A percentile compares a stretch with the other conserved stretches of the same genome.
Evolutionary conservation across 371 early-diverging fungal genomes (phyloP).

Genomic region (Coemansia sp.): DNA sequence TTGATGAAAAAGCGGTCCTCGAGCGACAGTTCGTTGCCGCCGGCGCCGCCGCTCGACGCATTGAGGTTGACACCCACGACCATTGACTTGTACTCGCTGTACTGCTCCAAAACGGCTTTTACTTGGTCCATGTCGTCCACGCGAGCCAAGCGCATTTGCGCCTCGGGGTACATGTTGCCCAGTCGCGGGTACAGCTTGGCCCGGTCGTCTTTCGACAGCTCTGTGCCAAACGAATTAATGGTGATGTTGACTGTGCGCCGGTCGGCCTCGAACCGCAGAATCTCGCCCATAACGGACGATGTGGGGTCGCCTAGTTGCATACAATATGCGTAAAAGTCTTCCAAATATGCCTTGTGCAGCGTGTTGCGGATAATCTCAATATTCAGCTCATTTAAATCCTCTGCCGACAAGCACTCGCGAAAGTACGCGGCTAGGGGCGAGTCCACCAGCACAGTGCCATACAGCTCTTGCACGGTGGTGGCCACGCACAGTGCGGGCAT

Average conservation of each 20-base stretch:
- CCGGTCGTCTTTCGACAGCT: slow-evolving; percentile 94
- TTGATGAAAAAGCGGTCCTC: slow-evolving; percentile 95
- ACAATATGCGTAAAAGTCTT: slow-evolving; percentile 94
- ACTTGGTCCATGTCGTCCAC: slow-evolving; percentile 96
- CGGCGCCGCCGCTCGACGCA: slow-evolving; percentile 19
- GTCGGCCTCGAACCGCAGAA: slow-evolving; percentile 97
- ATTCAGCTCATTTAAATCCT: slow-evolving; percentile 97
- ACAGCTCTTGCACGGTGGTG: slow-evolving; percentile 92
- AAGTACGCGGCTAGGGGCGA: slow-evolving; percentile 98
- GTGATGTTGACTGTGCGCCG: slow-evolving; percentile 96
- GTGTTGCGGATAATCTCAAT: slow-evolving; percentile 99
- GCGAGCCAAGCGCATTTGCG: slow-evolving; percentile 72
- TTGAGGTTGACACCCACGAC: slow-evolving; percentile 25
- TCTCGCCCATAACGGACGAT: slow-evolving; percentile 91
- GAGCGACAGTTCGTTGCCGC: slow-evolving; percentile 61
- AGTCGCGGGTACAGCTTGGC: slow-evolving; percentile 86
- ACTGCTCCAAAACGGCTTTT: slow-evolving; percentile 75
- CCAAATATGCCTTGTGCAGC: slow-evolving; percentile 95
- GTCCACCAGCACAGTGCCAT: slow-evolving; percentile 94
- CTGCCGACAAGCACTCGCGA: slow-evolving; percentile 91
- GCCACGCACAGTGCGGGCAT: slow-evolving; percentile 98
- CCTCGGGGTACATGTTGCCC: slow-evolving; percentile 93
- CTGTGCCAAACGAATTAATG: slow-evolving; percentile 96
- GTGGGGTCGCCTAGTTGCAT: slow-evolving; percentile 82
- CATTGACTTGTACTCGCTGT: slow-evolving; percentile 62